These are phyloP conservation scores for Pelargonium nanum DNA, from an alignment of 345 rosid species.

Conservation along the genomic window DNA sequence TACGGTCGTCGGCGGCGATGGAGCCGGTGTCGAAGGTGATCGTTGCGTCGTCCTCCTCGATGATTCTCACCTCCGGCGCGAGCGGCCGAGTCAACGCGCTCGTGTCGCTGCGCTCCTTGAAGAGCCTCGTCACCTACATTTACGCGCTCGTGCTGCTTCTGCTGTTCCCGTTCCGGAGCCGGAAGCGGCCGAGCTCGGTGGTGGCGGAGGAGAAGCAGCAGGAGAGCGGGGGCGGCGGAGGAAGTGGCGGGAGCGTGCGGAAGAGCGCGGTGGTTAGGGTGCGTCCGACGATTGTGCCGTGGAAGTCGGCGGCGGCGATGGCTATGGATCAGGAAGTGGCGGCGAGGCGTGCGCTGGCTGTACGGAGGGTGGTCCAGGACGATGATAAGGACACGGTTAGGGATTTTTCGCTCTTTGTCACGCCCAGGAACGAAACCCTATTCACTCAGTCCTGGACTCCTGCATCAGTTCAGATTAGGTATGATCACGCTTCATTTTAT, in stretches of 20 bases:
- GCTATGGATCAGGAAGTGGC: slow-evolving; percentile 56
- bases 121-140: slow-evolving; percentile 27
- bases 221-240: slow-evolving; percentile 11
- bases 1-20: neutral
- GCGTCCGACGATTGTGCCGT: slow-evolving; percentile 34
- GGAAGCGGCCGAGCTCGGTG: neutral
- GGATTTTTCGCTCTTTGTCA: slow-evolving; percentile 40
- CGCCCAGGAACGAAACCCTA: slow-evolving; percentile 50
- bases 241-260: slow-evolving; percentile 18
- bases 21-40: neutral
- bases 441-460: slow-evolving; percentile 85
- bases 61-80: slow-evolving; percentile 75
- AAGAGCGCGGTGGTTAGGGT: slow-evolving; percentile 29
- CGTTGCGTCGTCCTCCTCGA: slow-evolving; percentile 21
- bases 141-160: slow-evolving; percentile 29
- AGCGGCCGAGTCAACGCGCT: slow-evolving; percentile 67
- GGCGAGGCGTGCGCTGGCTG: slow-evolving; percentile 52
- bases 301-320: slow-evolving; percentile 24
- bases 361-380: slow-evolving; percentile 50
- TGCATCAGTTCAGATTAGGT: slow-evolving; percentile 45
- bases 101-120: slow-evolving; percentile 44
- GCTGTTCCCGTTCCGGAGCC: slow-evolving; percentile 45
- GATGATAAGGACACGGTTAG: slow-evolving; percentile 30
- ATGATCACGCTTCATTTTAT: neutral
- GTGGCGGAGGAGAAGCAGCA: neutral